Conservation (phyloP, 768 basidiomycete species). For the Favolaschia claudopus region DNA sequence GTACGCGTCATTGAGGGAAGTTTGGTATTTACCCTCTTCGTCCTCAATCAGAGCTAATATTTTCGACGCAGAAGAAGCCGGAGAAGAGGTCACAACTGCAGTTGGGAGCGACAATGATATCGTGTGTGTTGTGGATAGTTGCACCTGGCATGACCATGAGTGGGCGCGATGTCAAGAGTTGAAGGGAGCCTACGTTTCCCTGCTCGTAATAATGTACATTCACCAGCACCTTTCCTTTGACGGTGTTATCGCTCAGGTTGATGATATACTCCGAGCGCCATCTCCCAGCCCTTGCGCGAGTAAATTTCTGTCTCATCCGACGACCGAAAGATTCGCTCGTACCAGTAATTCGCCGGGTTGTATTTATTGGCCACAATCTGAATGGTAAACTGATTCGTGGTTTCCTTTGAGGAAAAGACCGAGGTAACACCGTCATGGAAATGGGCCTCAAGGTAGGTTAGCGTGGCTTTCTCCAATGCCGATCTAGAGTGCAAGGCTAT, state of each 20-base stretch:
- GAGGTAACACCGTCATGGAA: conserved; percentile 81
- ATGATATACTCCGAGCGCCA: conserved; percentile 91
- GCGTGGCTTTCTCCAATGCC: conserved; percentile 72
- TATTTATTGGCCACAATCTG: conserved; percentile 97
- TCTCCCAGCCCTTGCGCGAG: conserved; percentile 79
- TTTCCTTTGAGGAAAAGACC: conserved; percentile 65
- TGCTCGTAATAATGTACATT: conserved; percentile 98
- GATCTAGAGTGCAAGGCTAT: conserved; percentile 48
- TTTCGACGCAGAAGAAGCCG: conserved; percentile 65
- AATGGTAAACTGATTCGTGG: conserved; percentile 61
- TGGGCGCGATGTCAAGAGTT: neutral
- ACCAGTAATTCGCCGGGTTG: conserved; percentile 95
- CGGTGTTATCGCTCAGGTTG: conserved; percentile 65
- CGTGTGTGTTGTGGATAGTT: conserved; percentile 80
- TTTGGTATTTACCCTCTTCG: conserved; percentile 84
- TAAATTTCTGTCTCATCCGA: conserved; percentile 1
- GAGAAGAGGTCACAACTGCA: conserved; percentile 59
- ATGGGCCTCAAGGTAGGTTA: conserved; percentile 80
- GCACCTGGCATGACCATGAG: conserved; percentile 64
- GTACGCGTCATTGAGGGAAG: conserved; percentile 81
- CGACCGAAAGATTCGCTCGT: conserved; percentile 17
- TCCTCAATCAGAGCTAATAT: conserved; percentile 82
- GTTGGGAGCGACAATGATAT: conserved; percentile 70
- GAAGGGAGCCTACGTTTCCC: conserved; percentile 73
- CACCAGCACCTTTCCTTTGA: conserved; percentile 78